Evolutionary conservation across 148 eudicot genomes (phyloP).

Genomic region (Rhododendron molle): DNA sequence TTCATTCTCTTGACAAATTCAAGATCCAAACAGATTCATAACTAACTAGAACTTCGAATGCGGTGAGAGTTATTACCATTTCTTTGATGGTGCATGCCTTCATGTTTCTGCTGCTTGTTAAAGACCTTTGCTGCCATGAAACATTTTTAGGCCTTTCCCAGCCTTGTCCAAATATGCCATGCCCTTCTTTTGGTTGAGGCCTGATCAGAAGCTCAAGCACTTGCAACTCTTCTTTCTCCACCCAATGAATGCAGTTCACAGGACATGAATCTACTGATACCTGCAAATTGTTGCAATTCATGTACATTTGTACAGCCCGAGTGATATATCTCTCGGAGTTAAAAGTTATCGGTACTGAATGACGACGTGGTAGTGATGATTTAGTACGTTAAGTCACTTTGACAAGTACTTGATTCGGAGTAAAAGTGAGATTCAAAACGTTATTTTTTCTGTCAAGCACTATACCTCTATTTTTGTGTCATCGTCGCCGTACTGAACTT

Average conservation of each 20-base stretch:
- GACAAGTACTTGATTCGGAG: neutral
- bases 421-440: neutral
- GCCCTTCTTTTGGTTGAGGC: slow-evolving; percentile 45
- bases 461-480: slow-evolving; percentile 31
- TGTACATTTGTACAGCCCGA: neutral
- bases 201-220: slow-evolving; percentile 37
- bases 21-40: neutral
- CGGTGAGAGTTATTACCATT: slow-evolving; percentile 14
- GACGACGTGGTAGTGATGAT: neutral
- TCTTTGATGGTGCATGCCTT: slow-evolving; percentile 17
- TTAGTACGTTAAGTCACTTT: neutral
- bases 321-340: neutral
- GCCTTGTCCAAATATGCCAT: slow-evolving; percentile 57
- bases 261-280: slow-evolving; percentile 53
- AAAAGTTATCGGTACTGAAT: neutral
- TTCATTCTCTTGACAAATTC: neutral
- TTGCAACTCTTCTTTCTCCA: slow-evolving; percentile 41
- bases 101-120: slow-evolving; percentile 29
- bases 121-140: slow-evolving; percentile 42
- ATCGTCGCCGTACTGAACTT: slow-evolving; percentile 51
- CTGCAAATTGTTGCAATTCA: slow-evolving; percentile 20
- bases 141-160: slow-evolving; percentile 57
- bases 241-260: slow-evolving; percentile 61
- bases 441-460: neutral
- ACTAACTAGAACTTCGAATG: neutral